Evolutionary conservation across 108 stramenopile genomes (phyloP).

Genomic region (Conticribra guillardii): DNA sequence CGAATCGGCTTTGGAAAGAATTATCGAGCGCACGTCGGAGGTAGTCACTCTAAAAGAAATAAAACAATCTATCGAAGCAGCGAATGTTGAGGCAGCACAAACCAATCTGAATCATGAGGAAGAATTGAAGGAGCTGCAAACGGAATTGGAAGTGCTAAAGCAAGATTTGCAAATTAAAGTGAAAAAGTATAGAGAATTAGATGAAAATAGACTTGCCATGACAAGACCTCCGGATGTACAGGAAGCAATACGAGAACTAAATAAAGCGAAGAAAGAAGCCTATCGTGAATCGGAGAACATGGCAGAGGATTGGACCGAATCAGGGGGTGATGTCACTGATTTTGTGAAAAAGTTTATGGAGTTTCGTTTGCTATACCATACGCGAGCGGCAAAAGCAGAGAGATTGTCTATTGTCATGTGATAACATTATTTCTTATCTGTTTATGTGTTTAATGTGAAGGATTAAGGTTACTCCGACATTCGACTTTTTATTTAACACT

Average conservation of each 20-base stretch:
- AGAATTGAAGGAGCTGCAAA: constrained; percentile 38
- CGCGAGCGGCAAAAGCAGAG: constrained; percentile 69
- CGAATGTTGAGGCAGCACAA: constrained; percentile 59
- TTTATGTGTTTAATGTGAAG: too few relatives aligned
- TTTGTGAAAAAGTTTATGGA: constrained; percentile 73
- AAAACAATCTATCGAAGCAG: constrained; percentile 38
- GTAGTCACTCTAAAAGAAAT: constrained; percentile 47
- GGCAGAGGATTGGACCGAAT: constrained; percentile 77
- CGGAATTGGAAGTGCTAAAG: constrained; percentile 49
- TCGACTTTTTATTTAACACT: too few relatives aligned
- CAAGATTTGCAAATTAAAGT: constrained; percentile 49
- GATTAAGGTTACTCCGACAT: too few relatives aligned
- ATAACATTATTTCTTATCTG: too few relatives aligned
- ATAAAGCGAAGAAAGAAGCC: constrained; percentile 64
- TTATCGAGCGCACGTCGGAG: constrained; percentile 50
- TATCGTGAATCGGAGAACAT: constrained; percentile 67
- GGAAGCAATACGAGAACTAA: constrained; percentile 47
- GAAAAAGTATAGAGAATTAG: constrained; percentile 53
- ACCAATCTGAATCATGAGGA: constrained; percentile 53
- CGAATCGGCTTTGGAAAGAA: constrained; percentile 50
- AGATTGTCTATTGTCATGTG: constrained; percentile 17
- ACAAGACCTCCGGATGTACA: constrained; percentile 55
- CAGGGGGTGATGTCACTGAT: constrained; percentile 43
- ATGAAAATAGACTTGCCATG: constrained; percentile 53
- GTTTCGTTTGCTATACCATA: constrained; percentile 61